phyloP scores from a whole-genome alignment of 805 yeast genomes.

The Candida corydali region DNA sequence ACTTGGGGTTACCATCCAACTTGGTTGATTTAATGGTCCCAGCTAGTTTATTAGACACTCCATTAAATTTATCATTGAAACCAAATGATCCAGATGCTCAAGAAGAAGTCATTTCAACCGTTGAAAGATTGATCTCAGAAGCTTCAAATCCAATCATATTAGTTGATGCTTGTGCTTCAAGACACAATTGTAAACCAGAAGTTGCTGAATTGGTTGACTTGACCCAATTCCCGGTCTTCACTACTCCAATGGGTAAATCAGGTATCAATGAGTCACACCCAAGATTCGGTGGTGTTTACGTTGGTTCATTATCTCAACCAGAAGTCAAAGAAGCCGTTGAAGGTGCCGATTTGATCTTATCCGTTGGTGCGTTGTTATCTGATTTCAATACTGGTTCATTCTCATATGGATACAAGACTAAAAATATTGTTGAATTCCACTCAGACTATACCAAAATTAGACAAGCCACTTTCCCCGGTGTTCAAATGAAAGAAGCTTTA shows the following conservation, averaged over 20 bases:
- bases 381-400: slow-evolving; percentile 91
- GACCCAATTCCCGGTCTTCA: slow-evolving; percentile 77
- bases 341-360: slow-evolving; percentile 60
- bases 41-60: slow-evolving; percentile 52
- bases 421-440: slow-evolving; percentile 74
- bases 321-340: slow-evolving; percentile 37
- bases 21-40: slow-evolving; percentile 65
- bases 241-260: slow-evolving; percentile 90
- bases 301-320: slow-evolving; percentile 67
- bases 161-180: slow-evolving; percentile 83
- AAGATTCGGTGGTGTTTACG: slow-evolving; percentile 81
- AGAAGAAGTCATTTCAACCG: slow-evolving; percentile 31
- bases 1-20: slow-evolving; percentile 80
- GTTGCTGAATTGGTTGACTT: slow-evolving; percentile 56
- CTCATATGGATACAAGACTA: slow-evolving; percentile 70
- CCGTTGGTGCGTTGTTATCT: slow-evolving; percentile 79
- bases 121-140: slow-evolving; percentile 47
- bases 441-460: slow-evolving; percentile 70
- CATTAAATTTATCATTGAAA: slow-evolving; percentile 54
- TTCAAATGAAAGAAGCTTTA: slow-evolving; percentile 57
- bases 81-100: slow-evolving; percentile 34
- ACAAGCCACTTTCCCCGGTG: slow-evolving; percentile 67
- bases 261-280: slow-evolving; percentile 67
- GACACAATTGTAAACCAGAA: slow-evolving; percentile 68
- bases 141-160: slow-evolving; percentile 71